phyloP scores from a whole-genome alignment of 139 green algal genomes.

The Chlorella sp. region DNA sequence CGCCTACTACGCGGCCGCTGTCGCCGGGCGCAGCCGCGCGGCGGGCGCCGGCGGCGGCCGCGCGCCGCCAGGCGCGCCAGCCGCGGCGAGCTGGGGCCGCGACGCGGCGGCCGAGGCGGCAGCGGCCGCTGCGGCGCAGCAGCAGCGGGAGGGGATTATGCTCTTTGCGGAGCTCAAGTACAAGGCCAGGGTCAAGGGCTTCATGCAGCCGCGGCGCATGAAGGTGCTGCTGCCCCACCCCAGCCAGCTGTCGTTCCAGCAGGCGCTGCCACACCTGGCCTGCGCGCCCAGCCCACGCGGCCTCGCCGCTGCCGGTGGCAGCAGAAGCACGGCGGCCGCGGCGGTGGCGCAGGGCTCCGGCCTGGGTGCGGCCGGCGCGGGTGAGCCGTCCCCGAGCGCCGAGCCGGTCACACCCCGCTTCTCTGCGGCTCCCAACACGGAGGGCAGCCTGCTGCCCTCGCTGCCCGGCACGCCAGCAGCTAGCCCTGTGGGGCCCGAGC shows the following conservation, averaged over 20 bases:
- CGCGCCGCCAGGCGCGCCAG: not conserved
- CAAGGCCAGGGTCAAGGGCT: slow-evolving; percentile 42
- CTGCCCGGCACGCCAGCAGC: too few species aligned
- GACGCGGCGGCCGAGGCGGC: slow-evolving; percentile 13
- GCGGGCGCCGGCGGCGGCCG: not conserved
- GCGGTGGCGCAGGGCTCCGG: too few species aligned
- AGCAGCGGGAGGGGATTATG: not conserved
- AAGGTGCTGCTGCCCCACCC: slow-evolving; percentile 26
- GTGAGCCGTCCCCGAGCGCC: too few species aligned
- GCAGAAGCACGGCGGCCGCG: not conserved
- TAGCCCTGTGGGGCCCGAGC: too few species aligned
- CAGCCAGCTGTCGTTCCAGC: slow-evolving; percentile 23
- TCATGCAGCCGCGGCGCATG: slow-evolving; percentile 58
- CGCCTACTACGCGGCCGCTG: not conserved
- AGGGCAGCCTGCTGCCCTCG: too few species aligned
- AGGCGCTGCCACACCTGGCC: slow-evolving; percentile 15
- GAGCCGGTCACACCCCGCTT: too few species aligned
- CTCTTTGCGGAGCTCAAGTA: slow-evolving; percentile 41
- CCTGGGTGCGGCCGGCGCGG: too few species aligned
- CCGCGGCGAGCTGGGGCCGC: not conserved
- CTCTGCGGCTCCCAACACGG: too few species aligned
- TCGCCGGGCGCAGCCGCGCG: not conserved
- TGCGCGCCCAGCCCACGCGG: too few species aligned
- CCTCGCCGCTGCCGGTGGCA: slow-evolving; percentile 2
- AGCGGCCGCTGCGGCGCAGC: not conserved